Evolutionary conservation across 2,329 filamentous ascomycete genomes (phyloP).

Genomic region (Penicillium palitans): DNA sequence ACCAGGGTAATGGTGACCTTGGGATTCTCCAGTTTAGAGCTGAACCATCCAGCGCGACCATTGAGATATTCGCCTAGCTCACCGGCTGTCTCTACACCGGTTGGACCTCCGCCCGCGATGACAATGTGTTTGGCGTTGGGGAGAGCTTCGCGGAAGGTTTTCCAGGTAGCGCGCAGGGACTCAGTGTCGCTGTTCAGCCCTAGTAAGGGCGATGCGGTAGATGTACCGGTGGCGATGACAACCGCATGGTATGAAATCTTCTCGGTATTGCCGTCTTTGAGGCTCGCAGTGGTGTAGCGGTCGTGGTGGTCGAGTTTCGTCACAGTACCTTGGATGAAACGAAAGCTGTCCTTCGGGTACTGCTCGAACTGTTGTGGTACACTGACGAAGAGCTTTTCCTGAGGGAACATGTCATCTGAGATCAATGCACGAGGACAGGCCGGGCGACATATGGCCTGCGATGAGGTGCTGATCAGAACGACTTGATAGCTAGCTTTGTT

Average conservation of each 20-base stretch:
- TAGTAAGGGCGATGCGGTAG: conserved; percentile 48
- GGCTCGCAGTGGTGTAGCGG: conserved; percentile 35
- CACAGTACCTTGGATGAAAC: conserved; percentile 47
- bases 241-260: conserved; percentile 47
- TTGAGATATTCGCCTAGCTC: conserved; percentile 56
- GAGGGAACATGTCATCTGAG: conserved; percentile 46
- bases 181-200: conserved; percentile 41
- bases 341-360: conserved; percentile 42
- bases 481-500: conserved; percentile 43
- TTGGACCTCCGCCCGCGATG: conserved; percentile 33
- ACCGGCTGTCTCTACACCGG: conserved; percentile 51
- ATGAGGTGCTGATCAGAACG: conserved; percentile 47
- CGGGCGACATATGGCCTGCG: conserved; percentile 46
- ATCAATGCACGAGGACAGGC: conserved; percentile 52
- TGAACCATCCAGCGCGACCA: conserved; percentile 45
- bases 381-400: conserved; percentile 49
- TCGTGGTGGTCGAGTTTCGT: conserved; percentile 11
- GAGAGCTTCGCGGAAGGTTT: conserved; percentile 43
- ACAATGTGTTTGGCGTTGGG: conserved; percentile 46
- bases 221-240: conserved; percentile 52
- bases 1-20: conserved; percentile 50
- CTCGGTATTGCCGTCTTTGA: neutral
- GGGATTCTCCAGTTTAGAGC: conserved; percentile 18
- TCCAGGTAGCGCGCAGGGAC: conserved; percentile 39
- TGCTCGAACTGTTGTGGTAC: conserved; percentile 43